Conservation (phyloP, 805 yeast species). For the Suhomyces sp. region DNA sequence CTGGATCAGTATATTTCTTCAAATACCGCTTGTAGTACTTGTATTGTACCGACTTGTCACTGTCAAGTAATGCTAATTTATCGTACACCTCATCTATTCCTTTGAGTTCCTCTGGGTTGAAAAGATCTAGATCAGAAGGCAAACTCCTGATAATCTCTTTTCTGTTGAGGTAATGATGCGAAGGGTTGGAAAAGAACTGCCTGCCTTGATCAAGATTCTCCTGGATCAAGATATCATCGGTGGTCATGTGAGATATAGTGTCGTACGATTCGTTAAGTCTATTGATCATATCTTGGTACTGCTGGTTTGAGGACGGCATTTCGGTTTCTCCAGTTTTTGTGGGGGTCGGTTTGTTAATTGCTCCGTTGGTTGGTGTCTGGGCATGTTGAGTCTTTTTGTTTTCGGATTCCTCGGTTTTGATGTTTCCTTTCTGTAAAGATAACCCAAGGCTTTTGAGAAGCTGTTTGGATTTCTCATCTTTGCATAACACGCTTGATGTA, state of each 20-base stretch:
- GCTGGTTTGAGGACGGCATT: constrained; percentile 1
- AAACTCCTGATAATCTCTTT: constrained; percentile 25
- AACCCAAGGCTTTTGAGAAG: constrained; percentile 31
- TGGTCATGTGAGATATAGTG: constrained; percentile 34
- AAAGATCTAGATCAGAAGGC: constrained; percentile 37
- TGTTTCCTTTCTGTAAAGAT: constrained; percentile 31
- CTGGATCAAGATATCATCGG: constrained; percentile 36
- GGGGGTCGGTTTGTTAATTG: background rate
- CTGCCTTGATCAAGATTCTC: constrained; percentile 33
- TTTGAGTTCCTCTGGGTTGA: constrained; percentile 25
- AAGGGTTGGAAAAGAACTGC: constrained; percentile 31
- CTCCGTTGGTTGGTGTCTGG: background rate
- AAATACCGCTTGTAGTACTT: constrained; percentile 35
- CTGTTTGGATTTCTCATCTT: constrained; percentile 11
- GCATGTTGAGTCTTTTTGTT: constrained; percentile 1
- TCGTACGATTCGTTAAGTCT: constrained; percentile 24
- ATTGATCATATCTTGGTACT: constrained; percentile 8
- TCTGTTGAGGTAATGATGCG: constrained; percentile 36
- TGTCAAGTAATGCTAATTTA: constrained; percentile 30
- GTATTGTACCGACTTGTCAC: constrained; percentile 35
- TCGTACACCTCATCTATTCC: constrained; percentile 32
- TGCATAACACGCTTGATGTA: background rate
- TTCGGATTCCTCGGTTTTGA: constrained; percentile 13
- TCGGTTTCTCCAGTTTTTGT: background rate
- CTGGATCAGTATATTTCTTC: constrained; percentile 31